These are phyloP conservation scores for Mycena epipterygia DNA, from an alignment of 768 basidiomycete species.

Conservation along the genomic window DNA sequence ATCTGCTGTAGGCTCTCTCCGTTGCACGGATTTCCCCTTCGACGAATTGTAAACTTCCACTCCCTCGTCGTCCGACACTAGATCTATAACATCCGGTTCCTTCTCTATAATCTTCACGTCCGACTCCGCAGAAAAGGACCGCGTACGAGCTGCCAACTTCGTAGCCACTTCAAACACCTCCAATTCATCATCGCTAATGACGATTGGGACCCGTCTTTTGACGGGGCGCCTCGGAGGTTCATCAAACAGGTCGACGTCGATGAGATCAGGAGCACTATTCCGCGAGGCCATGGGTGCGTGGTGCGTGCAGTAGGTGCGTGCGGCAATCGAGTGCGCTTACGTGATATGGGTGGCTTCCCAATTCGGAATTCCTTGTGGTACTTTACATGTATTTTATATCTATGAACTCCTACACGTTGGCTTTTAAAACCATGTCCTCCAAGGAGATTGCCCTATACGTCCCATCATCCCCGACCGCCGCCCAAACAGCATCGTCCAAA, in stretches of 20 bases:
- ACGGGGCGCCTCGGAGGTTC: background rate
- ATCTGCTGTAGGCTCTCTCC: background rate
- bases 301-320: background rate
- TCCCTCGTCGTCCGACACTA: slow-evolving; percentile 30
- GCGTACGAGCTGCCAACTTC: slow-evolving; percentile 9
- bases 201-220: background rate
- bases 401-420: slow-evolving; percentile 43
- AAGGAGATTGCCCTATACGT: slow-evolving; percentile 83
- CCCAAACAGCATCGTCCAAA: slow-evolving; percentile 95
- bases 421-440: slow-evolving; percentile 89
- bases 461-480: slow-evolving; percentile 67
- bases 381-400: background rate
- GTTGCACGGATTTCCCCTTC: background rate
- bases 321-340: background rate
- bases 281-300: too few relatives aligned
- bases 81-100: background rate
- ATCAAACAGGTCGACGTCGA: slow-evolving; percentile 8
- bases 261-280: background rate
- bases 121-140: background rate
- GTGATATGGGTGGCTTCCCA: background rate
- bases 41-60: background rate
- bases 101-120: background rate
- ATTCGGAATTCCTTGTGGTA: background rate
- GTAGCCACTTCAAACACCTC: background rate
- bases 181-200: slow-evolving; percentile 29